A percentile compares a stretch with the other conserved stretches of the same genome.
Conservation (phyloP, 176 grass and related monocot species). For the Juncus inflexus region DNA sequence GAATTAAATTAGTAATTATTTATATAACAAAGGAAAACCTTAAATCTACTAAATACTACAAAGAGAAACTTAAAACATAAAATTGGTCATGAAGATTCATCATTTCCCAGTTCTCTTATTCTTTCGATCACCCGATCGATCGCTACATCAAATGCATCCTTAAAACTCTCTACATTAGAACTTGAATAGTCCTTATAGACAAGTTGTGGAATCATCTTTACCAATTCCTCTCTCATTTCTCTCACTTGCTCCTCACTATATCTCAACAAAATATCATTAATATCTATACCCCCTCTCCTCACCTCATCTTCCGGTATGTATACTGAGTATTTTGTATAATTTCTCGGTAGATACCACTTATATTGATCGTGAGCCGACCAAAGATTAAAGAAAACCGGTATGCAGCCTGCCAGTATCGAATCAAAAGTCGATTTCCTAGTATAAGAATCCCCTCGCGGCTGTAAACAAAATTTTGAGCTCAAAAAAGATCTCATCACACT, state of each 20-base stretch:
- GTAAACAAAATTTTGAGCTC: conserved; percentile 73
- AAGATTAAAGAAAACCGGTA: conserved; percentile 81
- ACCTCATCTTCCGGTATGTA: conserved; percentile 54
- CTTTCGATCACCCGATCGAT: conserved; percentile 40
- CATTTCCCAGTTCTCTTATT: background rate
- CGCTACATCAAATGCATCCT: conserved; percentile 42
- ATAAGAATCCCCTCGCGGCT: conserved; percentile 75
- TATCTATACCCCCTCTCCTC: conserved; percentile 4
- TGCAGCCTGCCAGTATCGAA: conserved; percentile 67
- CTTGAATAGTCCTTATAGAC: conserved; percentile 42
- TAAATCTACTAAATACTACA: no score
- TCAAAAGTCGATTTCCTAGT: conserved; percentile 80
- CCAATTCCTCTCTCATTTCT: conserved; percentile 53
- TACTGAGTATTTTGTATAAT: conserved; percentile 44
- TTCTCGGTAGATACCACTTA: conserved; percentile 48
- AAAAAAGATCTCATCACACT: conserved; percentile 79
- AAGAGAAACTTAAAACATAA: no score
- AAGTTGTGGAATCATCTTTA: conserved; percentile 44
- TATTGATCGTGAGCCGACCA: conserved; percentile 62
- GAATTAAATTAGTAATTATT: no score
- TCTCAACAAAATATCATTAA: background rate
- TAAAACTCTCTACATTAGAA: background rate
- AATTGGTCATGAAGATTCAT: no score
- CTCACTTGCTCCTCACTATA: conserved; percentile 19
- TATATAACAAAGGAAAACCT: no score